Evolutionary conservation across 371 early-diverging fungal species (phyloP), one percentile per base, ranked within the genome.

Genomic region (Rhizomucor pusillus): DNA sequence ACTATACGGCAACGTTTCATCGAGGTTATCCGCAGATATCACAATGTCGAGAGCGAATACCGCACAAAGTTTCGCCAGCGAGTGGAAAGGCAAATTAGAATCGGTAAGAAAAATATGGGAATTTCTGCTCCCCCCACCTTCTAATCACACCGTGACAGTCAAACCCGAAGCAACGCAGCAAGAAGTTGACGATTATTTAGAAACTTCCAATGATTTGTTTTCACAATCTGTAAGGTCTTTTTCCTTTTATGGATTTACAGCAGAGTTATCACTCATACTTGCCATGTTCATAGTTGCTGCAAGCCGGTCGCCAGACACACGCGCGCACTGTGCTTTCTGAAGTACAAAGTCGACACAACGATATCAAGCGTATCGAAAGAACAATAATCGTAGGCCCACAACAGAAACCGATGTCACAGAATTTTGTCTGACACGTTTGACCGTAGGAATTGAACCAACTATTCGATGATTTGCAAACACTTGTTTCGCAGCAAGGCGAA

Each of bases 51-150:
- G 66, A 80, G 77, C 36, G 80, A 83, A 51, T 91, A 87, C 57
- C 83, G 88, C 50, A 83, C 86, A 59, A 90, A 90, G 63, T 90
- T 88, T 63, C 88, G 90, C 58, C 85, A 86, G 41, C 79, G 92
- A 51, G 82, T 93, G 81, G 90, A 90, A 63, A 68, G 91, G 63
- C 93, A 94, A 59, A 88, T 86, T 58, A 77, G 84, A 50, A 90
- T 94, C 66, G 94, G 92, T 91, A 64, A 43, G 43, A 29, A 18
- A 10, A 12, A 18, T 47, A 35, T 54, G 29, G 4, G 9, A 16
- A 23, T 37, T 0, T 20, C 34, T 44, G 10, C 18, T 11, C 13
- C 35, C 13, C 16, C 33, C 6, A 7, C 19, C 19, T 46, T 23
- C 46, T 23, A 23, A 22, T 5, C 3, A 6, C 5, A 29, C 1